Evolutionary conservation across 2,329 filamentous ascomycete species (phyloP), one percentile per base, ranked within the genome.

Genomic region (Pseudogymnoascus sp.): DNA sequence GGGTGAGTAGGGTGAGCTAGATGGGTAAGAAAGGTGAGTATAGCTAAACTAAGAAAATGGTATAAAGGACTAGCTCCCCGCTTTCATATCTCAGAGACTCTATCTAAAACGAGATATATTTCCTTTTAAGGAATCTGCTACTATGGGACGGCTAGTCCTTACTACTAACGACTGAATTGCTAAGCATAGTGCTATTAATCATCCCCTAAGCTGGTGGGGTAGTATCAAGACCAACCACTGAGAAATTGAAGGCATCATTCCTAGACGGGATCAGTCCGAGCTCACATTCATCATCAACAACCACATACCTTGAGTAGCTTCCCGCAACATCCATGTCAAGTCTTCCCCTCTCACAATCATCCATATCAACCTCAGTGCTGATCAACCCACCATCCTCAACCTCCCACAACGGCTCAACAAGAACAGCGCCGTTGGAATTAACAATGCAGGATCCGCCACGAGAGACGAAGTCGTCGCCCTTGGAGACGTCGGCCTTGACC

Each of bases 341-440:
- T 62, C 91, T 80, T 0, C 92, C 93, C 8, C 90, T 81, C 68
- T 92, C 84, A 70, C 93, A 96, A 69, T 96, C 92, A 60, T 96
- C 90, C 71, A 97, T 88, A 72, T 97, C 92, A 3, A 93, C 87
- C 68, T 95, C 90, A 0, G 85, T 81, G 36, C 84, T 83, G 62
- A 92, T 77, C 31, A 96, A 74, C 0, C 85, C 83, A 3, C 85
- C 80, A 63, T 88, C 76, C 66, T 93, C 87, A 54, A 79, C 76
- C 65, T 96, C 90, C 92, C 92, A 96, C 65, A 95, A 79, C 0
- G 93, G 93, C 0, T 90, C 92, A 1, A 85, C 85, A 1, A 96
- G 76, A 0, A 93, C 85, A n/a, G 93, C 84, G 0, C 93, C 93
- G 45, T 89, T 80, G 0, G 93, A 92, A 8, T 85, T 87, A 25